phyloP scores from a whole-genome alignment of 768 basidiomycete genomes.

The Leccinellum rugosiceps region DNA sequence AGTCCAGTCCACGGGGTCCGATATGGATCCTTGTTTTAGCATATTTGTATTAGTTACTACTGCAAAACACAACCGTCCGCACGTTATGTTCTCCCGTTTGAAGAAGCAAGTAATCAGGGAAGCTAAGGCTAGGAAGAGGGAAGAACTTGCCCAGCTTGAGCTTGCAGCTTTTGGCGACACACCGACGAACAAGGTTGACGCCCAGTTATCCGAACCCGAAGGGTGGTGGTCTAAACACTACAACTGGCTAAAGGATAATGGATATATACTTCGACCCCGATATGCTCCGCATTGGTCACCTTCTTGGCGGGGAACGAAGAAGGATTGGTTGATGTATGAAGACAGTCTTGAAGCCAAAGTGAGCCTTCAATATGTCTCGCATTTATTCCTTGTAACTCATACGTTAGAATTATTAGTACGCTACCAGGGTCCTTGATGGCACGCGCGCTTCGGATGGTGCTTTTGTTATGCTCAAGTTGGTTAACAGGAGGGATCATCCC shows the following conservation, averaged over 20 bases:
- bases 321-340: neutral
- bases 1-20: constrained; percentile 9
- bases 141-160: neutral
- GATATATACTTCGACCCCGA: constrained; percentile 17
- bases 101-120: neutral
- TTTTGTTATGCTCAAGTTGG: constrained; percentile 31
- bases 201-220: constrained; percentile 6
- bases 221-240: constrained; percentile 14
- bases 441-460: constrained; percentile 25
- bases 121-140: neutral
- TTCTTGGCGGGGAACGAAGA: constrained; percentile 13
- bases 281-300: constrained; percentile 20
- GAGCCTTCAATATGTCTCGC: neutral
- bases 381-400: constrained; percentile 13
- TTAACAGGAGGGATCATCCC: constrained; percentile 14
- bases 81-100: neutral
- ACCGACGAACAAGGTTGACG: neutral
- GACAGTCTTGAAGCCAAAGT: neutral
- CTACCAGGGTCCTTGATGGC: constrained; percentile 27
- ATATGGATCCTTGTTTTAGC: constrained; percentile 2
- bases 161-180: neutral
- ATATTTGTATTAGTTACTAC: neutral
- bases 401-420: constrained; percentile 6
- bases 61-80: neutral
- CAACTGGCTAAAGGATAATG: constrained; percentile 9